Evolutionary conservation across 257 asterid species (phyloP).

Genomic region (Lycium ferocissimum): DNA sequence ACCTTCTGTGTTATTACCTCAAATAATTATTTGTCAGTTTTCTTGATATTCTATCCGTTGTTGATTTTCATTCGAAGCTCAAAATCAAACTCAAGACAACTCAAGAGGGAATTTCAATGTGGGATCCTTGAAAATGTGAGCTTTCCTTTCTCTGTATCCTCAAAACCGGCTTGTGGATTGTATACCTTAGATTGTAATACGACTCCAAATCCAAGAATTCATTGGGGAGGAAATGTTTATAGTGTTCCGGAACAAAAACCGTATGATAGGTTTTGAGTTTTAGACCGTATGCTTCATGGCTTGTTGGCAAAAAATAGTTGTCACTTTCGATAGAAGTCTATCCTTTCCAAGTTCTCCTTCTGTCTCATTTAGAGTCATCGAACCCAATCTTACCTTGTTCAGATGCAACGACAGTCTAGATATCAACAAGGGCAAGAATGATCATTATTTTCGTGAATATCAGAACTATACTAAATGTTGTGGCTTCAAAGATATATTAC

Average conservation of each 20-base stretch:
- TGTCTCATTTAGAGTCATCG: not conserved
- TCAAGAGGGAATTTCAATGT: not conserved
- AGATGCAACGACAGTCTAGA: not conserved
- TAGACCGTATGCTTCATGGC: not conserved
- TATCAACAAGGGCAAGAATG: accelerated
- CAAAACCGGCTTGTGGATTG: not conserved
- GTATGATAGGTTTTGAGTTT: not conserved
- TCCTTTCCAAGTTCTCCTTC: not conserved
- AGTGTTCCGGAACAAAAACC: accelerated
- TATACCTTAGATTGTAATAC: not conserved
- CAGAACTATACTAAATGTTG: not conserved
- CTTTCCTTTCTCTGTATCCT: not conserved
- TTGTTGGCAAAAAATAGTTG: not conserved
- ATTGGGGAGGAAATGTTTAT: not conserved
- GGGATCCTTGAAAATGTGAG: not conserved
- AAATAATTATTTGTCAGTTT: not conserved
- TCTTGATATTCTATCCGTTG: not conserved
- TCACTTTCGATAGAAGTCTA: not conserved
- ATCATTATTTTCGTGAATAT: not conserved
- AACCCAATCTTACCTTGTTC: not conserved
- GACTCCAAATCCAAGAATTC: not conserved
- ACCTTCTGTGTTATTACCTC: too few relatives aligned
- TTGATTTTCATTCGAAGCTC: not conserved
- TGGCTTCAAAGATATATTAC: not conserved
- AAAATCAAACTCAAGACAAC: not conserved